A percentile compares a stretch with the other conserved stretches of the same genome.
phyloP scores from a whole-genome alignment of 257 asterid genomes.

The Eucommia ulmoides region DNA sequence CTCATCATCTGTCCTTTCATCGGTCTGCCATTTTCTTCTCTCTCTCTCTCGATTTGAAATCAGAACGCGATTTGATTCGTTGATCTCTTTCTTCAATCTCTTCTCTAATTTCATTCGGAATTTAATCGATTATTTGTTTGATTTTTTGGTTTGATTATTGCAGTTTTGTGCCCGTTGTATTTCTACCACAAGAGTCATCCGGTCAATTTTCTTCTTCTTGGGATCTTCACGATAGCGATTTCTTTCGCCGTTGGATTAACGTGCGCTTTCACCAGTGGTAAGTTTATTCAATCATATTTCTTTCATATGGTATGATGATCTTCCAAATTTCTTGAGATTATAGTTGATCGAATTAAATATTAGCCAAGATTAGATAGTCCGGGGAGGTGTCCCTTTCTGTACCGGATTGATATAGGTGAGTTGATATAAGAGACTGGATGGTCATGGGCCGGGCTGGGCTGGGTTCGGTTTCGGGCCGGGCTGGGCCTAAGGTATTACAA shows the following conservation, averaged over 20 bases:
- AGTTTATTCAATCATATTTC: background rate
- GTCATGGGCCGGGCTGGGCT: background rate
- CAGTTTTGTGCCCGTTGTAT: slow-evolving; percentile 62
- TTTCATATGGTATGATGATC: background rate
- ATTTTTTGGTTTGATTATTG: background rate
- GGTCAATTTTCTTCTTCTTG: slow-evolving; percentile 64
- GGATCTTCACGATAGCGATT: slow-evolving; percentile 50
- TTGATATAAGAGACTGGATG: background rate
- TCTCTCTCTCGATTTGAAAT: no score
- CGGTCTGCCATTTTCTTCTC: slow-evolving; percentile 16
- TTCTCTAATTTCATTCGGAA: background rate
- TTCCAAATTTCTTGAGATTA: background rate
- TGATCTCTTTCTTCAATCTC: no score
- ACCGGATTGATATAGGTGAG: no score
- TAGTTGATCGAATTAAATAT: background rate
- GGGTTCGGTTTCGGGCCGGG: background rate
- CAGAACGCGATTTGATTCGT: no score
- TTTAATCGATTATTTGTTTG: background rate
- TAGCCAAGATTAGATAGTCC: no score
- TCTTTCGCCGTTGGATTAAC: slow-evolving; percentile 71
- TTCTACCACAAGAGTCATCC: slow-evolving; percentile 76
- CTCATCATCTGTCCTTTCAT: slow-evolving; percentile 48
- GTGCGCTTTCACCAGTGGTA: slow-evolving; percentile 66
- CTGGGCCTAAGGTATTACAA: no score
- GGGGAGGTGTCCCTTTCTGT: no score